Base-by-base conservation (phyloP, 257 asterid species). In the Leonotis leonurus region DNA sequence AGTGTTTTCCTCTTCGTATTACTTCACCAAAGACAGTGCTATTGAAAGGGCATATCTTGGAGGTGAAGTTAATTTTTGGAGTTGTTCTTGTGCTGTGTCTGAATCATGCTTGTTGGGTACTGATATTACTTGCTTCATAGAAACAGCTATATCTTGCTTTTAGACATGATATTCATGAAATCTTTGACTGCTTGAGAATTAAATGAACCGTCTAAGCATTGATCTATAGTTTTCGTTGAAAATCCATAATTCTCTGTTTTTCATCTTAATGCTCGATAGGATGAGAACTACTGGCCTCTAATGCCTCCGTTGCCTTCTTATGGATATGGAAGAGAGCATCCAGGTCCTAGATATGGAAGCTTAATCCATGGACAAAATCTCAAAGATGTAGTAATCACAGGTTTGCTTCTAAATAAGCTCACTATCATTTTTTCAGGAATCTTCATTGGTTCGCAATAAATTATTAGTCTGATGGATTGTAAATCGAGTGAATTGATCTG, bases 281-380 rank as follows among this genome's bases (percentile, higher is more conserved):
- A 89, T 67, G 94, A 80, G 77, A 86, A 72, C 67, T 80, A 86
- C 77, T 91, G 98, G 98, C 88, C 94, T 70, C 87, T 91, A 58
- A 73, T 91, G 96, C 95, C 98, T 70, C 98, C 98, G 5, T 67
- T 91, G 80, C 98, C 98, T 32, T 86, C 98, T 35, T 91, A 91
- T 71, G 98, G 98, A 36, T 75, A 78, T 17, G 98, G 98, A 41
- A 84, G 98, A 80, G 98, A 91, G 70, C 98, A 84, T 74, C 87
- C 80, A 8, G 96, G 98, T 59, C 88, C 96, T 39, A 79, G 98
- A 63, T 91, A 88, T 78, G 96, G 98, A 73, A 91, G 98, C 72
- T 78, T 91, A 67, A 88, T 91, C 69, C 98, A 91, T 61, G 98
- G 98, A 51, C 96, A 91, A 77, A 88, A 91, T 76, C 98, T 91